Conservation (phyloP, 371 early-diverging fungal species). For the Mortierella sp. region DNA sequence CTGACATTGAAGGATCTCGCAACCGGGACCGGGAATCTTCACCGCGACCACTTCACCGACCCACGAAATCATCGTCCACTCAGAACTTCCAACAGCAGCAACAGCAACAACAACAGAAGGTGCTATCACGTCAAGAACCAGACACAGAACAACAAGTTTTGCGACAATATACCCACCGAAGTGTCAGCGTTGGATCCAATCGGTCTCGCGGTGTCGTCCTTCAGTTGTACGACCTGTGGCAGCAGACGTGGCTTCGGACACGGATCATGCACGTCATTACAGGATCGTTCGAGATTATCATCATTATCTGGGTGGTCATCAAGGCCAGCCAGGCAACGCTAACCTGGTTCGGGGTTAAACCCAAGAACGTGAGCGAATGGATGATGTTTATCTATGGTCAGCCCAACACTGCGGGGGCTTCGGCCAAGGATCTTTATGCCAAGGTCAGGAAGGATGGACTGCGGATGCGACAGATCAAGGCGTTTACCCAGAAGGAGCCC, state of each 20-base stretch:
- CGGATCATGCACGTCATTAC: constrained; percentile 52
- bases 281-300: constrained; percentile 48
- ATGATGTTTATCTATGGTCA: constrained; percentile 40
- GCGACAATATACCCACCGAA: constrained; percentile 36
- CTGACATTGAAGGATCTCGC: constrained; percentile 22
- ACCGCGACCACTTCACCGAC: constrained; percentile 5
- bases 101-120: not conserved
- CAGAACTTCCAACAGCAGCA: not conserved
- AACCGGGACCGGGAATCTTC: constrained; percentile 15
- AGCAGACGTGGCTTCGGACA: constrained; percentile 50
- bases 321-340: constrained; percentile 31
- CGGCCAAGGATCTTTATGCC: constrained; percentile 40
- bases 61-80: not conserved
- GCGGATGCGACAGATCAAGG: constrained; percentile 32
- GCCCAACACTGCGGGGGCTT: constrained; percentile 21
- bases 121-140: constrained; percentile 3
- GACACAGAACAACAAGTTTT: not conserved
- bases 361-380: constrained; percentile 26
- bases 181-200: constrained; percentile 39
- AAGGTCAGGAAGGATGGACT: constrained; percentile 42
- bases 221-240: constrained; percentile 53
- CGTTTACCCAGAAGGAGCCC: constrained; percentile 27
- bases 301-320: constrained; percentile 46
- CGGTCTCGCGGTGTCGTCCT: constrained; percentile 30
- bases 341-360: constrained; percentile 37